Evolutionary conservation across 2,329 filamentous ascomycete species (phyloP).

Genomic region (Arthrobotrys megalospora): DNA sequence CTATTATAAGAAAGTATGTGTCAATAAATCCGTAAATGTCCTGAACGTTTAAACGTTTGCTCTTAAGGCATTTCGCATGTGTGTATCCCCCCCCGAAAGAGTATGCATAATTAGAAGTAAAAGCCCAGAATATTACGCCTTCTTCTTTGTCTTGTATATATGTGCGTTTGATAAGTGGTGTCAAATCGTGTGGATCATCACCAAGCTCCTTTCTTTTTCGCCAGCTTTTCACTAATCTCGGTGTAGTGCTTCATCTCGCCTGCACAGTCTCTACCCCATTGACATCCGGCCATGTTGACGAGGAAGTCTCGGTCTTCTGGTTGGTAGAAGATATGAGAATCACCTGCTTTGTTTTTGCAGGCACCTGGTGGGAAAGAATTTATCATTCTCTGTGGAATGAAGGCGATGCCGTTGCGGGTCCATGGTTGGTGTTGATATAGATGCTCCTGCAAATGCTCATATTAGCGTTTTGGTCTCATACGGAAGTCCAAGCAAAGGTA

Average conservation of each 20-base stretch:
- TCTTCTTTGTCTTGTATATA: neutral
- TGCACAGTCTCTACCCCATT: slow-evolving; percentile 98
- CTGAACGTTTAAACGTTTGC: neutral
- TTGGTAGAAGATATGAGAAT: slow-evolving; percentile 86
- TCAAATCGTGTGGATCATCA: slow-evolving; percentile 65
- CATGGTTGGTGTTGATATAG: slow-evolving; percentile 92
- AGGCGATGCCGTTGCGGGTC: slow-evolving; percentile 89
- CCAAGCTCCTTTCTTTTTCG: slow-evolving; percentile 83
- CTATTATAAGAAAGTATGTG: neutral
- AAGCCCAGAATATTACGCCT: neutral
- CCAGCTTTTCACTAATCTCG: slow-evolving; percentile 89
- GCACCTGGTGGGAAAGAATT: slow-evolving; percentile 95
- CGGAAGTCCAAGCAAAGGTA: neutral
- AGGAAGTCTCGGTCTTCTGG: slow-evolving; percentile 89
- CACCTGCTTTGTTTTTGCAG: slow-evolving; percentile 82
- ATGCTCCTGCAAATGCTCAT: slow-evolving; percentile 74
- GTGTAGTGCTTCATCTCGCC: slow-evolving; percentile 97
- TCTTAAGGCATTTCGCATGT: neutral
- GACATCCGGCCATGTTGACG: slow-evolving; percentile 98
- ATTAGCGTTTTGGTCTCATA: slow-evolving; percentile 22
- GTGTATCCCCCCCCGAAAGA: neutral
- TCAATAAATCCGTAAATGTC: neutral
- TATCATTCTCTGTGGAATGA: slow-evolving; percentile 90
- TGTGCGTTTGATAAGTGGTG: neutral
- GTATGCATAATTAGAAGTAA: neutral